A percentile compares a stretch with the other conserved stretches of the same genome.
Conservation (phyloP, 805 yeast species). For the Nakazawaea sp. region DNA sequence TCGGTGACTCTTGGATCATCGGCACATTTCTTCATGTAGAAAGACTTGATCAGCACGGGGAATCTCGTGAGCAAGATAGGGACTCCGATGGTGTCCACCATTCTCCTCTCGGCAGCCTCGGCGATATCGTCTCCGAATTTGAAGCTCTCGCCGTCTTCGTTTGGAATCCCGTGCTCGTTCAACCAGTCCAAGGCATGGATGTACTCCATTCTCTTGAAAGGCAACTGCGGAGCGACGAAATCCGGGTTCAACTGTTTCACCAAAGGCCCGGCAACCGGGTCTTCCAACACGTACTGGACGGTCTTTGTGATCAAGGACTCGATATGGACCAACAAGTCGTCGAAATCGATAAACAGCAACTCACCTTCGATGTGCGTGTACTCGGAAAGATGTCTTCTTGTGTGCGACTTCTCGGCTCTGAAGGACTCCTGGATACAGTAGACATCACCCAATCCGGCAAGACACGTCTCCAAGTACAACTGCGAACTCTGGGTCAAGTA, state of each 20-base stretch:
- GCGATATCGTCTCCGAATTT: constrained; percentile 98
- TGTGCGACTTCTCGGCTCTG: constrained; percentile 98
- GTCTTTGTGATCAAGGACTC: constrained; percentile 69
- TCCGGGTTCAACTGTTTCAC: constrained; percentile 88
- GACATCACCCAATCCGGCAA: constrained; percentile 95
- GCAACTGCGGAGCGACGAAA: constrained; percentile 73
- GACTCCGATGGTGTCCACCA: constrained; percentile 91
- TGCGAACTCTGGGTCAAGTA: constrained; percentile 95
- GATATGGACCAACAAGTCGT: constrained; percentile 78
- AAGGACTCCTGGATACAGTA: constrained; percentile 97
- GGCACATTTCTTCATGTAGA: constrained; percentile 90
- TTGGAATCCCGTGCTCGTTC: constrained; percentile 87
- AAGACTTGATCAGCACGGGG: constrained; percentile 96
- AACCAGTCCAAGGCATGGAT: constrained; percentile 92
- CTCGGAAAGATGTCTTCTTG: constrained; percentile 96
- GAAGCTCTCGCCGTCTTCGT: constrained; percentile 92
- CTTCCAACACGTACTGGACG: constrained; percentile 73
- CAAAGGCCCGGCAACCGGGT: constrained; percentile 88
- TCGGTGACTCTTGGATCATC: constrained; percentile 96
- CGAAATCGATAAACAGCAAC: constrained; percentile 80
- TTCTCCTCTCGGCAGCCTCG: constrained; percentile 98
- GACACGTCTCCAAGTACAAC: constrained; percentile 90
- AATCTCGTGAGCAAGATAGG: constrained; percentile 90
- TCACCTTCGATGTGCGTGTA: constrained; percentile 97
- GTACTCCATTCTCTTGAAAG: constrained; percentile 90